Conservation (phyloP, 2,329 filamentous ascomycete genomes). For the Fusarium sp. region DNA sequence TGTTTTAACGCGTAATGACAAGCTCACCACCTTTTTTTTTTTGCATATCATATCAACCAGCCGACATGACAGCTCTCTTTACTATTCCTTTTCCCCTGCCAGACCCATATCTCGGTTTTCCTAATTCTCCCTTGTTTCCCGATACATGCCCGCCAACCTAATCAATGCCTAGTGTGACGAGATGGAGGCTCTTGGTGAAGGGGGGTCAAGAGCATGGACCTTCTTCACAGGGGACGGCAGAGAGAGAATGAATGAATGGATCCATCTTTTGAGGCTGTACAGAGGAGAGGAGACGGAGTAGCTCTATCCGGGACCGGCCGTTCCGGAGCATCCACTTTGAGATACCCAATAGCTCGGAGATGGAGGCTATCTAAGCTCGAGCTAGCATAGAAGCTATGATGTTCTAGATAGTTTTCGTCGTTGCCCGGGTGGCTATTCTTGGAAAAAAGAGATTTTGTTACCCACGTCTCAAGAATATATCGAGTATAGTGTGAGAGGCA, state of each 20-base stretch:
- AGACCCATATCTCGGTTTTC: constrained; percentile 6
- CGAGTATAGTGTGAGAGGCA: constrained; percentile 11
- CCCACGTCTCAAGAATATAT: neutral
- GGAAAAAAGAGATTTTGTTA: constrained; percentile 1
- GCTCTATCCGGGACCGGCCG: constrained; percentile 29
- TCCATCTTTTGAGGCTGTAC: neutral
- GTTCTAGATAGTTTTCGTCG: constrained; percentile 15
- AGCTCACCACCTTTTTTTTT: neutral
- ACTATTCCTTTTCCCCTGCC: neutral
- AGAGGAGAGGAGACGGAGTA: neutral
- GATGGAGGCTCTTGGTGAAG: constrained; percentile 15
- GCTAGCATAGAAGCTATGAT: constrained; percentile 16
- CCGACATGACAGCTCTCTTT: neutral
- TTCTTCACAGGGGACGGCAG: neutral
- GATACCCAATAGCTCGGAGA: constrained; percentile 22
- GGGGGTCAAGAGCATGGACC: neutral
- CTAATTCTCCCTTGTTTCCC: constrained; percentile 3
- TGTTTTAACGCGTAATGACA: constrained; percentile 27
- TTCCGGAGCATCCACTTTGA: constrained; percentile 22
- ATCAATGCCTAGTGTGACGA: neutral
- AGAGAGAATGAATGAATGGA: neutral
- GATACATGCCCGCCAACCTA: constrained; percentile 29
- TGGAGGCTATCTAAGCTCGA: constrained; percentile 25
- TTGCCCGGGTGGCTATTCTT: constrained; percentile 8
- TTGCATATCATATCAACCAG: neutral